phyloP scores from a whole-genome alignment of 164 flowering plant species.

The Nelumbo lutea region DNA sequence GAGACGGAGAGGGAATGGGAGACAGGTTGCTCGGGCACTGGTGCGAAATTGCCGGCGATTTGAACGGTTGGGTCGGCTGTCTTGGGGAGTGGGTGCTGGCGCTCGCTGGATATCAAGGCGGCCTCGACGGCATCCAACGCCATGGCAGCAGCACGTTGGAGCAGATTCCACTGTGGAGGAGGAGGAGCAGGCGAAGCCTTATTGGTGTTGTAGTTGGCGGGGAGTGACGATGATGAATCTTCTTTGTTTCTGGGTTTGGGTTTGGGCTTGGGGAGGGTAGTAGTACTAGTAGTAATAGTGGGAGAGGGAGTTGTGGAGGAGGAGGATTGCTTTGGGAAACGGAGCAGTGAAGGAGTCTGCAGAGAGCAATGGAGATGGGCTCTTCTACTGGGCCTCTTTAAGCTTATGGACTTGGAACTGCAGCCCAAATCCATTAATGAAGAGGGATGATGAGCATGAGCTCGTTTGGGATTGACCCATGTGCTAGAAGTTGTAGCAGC shows the following conservation, averaged over 20 bases:
- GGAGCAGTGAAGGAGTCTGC: conserved; percentile 19
- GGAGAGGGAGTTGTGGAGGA: not conserved
- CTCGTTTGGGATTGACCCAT: conserved; percentile 8
- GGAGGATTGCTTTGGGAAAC: conserved; percentile 23
- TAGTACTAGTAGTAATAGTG: not conserved
- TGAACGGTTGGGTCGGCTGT: conserved; percentile 78
- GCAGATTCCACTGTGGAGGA: conserved; percentile 40
- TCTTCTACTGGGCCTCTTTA: conserved; percentile 8
- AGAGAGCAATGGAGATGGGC: conserved; percentile 9
- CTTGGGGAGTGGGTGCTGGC: conserved; percentile 55
- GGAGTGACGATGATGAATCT: no score
- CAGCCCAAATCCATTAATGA: conserved; percentile 2
- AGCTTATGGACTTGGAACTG: not conserved
- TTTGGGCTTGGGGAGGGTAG: not conserved
- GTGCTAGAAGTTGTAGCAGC: not conserved
- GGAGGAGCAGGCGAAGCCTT: not conserved
- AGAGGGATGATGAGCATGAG: not conserved
- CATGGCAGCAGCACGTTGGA: conserved; percentile 54
- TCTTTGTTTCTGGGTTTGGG: conserved; percentile 1
- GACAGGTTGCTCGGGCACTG: conserved; percentile 70
- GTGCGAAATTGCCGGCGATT: conserved; percentile 79
- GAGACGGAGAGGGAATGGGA: conserved; percentile 35
- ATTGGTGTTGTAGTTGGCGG: not conserved
- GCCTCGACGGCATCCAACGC: conserved; percentile 51
- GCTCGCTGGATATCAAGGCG: conserved; percentile 41